Conservation (phyloP, 2,329 filamentous ascomycete species). For the Aureobasidium sp. region DNA sequence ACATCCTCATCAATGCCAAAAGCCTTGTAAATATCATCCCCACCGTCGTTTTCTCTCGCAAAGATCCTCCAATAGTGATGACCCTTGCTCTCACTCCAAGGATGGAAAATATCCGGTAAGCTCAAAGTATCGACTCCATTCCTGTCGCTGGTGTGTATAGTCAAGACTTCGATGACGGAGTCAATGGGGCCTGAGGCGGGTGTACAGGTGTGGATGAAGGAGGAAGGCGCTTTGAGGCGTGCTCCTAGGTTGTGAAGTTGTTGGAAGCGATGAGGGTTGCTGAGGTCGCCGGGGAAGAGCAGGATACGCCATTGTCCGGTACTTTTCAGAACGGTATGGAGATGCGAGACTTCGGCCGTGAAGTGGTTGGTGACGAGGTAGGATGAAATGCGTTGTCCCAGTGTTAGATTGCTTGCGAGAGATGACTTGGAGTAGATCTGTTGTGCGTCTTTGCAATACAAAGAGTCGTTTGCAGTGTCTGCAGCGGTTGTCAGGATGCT, state of each 20-base stretch:
- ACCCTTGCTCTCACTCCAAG: neutral
- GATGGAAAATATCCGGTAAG: neutral
- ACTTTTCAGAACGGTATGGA: neutral
- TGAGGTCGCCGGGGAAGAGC: neutral
- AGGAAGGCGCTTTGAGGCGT: neutral
- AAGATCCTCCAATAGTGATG: neutral
- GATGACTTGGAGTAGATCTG: neutral
- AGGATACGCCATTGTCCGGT: slow-evolving; percentile 2
- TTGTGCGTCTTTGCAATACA: neutral
- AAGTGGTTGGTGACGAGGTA: slow-evolving; percentile 1
- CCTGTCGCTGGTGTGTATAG: neutral
- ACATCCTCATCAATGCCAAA: neutral
- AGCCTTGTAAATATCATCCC: neutral
- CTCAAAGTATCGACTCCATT: neutral
- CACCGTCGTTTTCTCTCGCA: neutral
- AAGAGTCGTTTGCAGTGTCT: neutral
- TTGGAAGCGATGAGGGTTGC: neutral
- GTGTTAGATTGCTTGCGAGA: neutral
- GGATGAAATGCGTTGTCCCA: neutral
- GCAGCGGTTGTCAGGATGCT: neutral
- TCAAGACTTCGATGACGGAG: neutral
- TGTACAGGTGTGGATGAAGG: neutral
- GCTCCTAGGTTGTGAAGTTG: neutral
- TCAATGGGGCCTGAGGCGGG: neutral
- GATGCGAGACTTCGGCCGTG: neutral